A percentile compares a stretch with the other conserved stretches of the same genome.
Conservation (phyloP, 352 stramenopile species). For the Phytophthora fragariaefolia region DNA sequence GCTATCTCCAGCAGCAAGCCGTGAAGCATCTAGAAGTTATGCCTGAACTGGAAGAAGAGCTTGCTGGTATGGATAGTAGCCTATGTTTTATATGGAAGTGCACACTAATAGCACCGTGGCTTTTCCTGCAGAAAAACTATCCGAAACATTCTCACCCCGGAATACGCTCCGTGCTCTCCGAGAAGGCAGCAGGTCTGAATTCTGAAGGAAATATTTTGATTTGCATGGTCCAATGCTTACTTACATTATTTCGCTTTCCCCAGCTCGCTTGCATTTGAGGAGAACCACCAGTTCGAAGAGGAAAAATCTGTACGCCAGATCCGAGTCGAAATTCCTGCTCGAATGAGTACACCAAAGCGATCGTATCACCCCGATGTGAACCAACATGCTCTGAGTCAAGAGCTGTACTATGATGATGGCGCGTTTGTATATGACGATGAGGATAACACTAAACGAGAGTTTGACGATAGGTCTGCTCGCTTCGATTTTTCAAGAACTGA, state of each 20-base stretch:
- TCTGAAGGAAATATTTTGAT: no score
- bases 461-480: neutral
- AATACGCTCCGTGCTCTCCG: constrained; percentile 47
- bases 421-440: constrained; percentile 12
- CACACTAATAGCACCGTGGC: neutral
- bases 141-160: constrained; percentile 70
- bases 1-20: constrained; percentile 61
- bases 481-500: neutral
- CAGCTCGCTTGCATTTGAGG: constrained; percentile 34
- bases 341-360: constrained; percentile 18
- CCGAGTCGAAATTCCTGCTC: constrained; percentile 28
- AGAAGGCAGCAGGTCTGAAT: constrained; percentile 51
- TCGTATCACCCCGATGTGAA: constrained; percentile 4
- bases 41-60: constrained; percentile 44
- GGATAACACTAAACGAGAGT: constrained; percentile 10
- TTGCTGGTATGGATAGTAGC: constrained; percentile 43
- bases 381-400: constrained; percentile 3
- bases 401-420: constrained; percentile 13
- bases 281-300: constrained; percentile 29
- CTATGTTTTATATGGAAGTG: neutral
- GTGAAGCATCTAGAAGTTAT: constrained; percentile 43
- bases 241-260: neutral
- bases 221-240: no score
- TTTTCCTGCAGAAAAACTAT: constrained; percentile 47
- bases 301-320: constrained; percentile 28